phyloP scores from a whole-genome alignment of 129 eudicot genomes.

The Tagetes erecta region DNA sequence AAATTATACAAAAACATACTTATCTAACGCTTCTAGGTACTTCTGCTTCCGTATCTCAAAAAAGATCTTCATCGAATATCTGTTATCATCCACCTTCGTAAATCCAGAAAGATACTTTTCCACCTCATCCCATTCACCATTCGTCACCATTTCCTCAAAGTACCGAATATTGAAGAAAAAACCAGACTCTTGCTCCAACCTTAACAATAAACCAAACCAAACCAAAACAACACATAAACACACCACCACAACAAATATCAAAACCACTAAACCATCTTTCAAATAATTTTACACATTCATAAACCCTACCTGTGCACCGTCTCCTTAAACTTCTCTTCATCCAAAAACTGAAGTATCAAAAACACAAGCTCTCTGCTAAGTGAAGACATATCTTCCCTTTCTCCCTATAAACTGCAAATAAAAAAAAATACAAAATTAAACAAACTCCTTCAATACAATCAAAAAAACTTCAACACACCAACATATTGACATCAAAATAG shows the following conservation, averaged over 20 bases:
- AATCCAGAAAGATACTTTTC: conserved; percentile 48
- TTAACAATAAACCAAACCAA: conserved; percentile 27
- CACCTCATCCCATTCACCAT: conserved; percentile 67
- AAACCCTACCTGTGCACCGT: conserved; percentile 44
- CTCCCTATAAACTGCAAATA: conserved; percentile 24
- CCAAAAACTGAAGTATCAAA: conserved; percentile 46
- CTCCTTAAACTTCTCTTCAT: conserved; percentile 43
- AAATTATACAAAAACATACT: conserved; percentile 23
- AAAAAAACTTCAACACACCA: background rate
- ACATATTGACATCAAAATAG: no score
- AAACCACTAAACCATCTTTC: background rate
- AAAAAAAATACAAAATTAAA: background rate
- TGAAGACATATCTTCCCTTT: conserved; percentile 40
- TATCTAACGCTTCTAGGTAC: conserved; percentile 41
- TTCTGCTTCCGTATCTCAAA: conserved; percentile 48
- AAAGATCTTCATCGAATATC: conserved; percentile 41
- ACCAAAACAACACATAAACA: conserved; percentile 20
- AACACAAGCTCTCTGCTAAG: conserved; percentile 52
- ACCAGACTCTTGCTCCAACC: conserved; percentile 57
- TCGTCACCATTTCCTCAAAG: conserved; percentile 53
- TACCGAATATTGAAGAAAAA: conserved; percentile 49
- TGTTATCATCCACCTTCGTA: conserved; percentile 42
- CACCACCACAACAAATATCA: background rate
- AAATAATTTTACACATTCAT: background rate
- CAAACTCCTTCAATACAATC: background rate